A percentile compares a stretch with the other conserved stretches of the same genome.
Evolutionary conservation across 1,139 yeast species (phyloP).

Genomic region (Geotrichum reessii): DNA sequence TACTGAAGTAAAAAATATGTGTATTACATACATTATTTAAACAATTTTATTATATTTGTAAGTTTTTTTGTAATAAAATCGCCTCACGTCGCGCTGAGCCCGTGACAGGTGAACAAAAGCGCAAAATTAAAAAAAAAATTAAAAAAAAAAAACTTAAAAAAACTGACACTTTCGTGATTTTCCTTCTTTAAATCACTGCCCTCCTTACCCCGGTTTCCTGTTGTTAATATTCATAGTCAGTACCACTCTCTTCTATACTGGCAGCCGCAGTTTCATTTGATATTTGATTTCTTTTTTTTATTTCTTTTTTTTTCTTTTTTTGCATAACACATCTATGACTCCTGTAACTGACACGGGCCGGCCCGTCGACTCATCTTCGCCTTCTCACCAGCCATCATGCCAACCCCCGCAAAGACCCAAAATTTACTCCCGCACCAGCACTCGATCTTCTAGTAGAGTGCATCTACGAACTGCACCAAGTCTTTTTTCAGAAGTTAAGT

Average conservation of each 20-base stretch:
- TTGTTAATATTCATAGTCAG: neutral
- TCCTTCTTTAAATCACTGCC: neutral
- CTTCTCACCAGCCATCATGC: conserved; percentile 2
- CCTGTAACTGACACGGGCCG: conserved; percentile 5
- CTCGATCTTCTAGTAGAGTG: conserved; percentile 3
- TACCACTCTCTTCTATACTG: neutral
- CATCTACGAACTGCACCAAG: conserved; percentile 1
- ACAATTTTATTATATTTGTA: neutral
- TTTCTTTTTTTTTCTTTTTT: neutral
- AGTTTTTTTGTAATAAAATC: neutral
- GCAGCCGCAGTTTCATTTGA: neutral
- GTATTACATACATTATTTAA: neutral
- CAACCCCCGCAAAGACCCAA: conserved; percentile 3
- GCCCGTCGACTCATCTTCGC: neutral
- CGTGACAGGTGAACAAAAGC: neutral
- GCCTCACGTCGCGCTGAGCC: neutral
- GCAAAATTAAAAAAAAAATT: neutral
- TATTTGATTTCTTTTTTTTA: too few species aligned
- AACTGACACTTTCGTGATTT: neutral
- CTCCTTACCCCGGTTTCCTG: neutral
- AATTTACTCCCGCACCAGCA: neutral
- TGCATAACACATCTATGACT: conserved; percentile 2
- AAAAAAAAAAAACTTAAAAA: neutral
- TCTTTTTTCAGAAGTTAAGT: neutral
- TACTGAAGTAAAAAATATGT: neutral